Evolutionary conservation across 2,329 filamentous ascomycete species (phyloP).

Genomic region (Curvularia sp.): DNA sequence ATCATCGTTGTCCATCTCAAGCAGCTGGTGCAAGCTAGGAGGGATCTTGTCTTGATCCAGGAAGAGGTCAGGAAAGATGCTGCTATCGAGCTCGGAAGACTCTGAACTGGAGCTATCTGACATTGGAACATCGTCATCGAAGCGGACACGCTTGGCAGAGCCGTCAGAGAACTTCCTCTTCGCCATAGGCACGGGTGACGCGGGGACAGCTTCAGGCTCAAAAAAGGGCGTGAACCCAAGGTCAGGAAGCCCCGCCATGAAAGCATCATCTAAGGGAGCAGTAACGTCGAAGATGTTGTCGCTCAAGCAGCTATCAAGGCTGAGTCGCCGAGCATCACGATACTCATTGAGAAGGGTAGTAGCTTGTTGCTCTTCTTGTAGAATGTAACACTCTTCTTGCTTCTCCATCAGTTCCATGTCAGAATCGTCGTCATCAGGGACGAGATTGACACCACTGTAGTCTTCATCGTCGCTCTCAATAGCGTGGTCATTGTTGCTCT

Average conservation of each 20-base stretch:
- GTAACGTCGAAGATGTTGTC: conserved; percentile 46
- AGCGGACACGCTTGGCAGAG: conserved; percentile 72
- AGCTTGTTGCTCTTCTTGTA: conserved; percentile 51
- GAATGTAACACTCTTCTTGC: conserved; percentile 79
- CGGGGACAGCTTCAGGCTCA: conserved; percentile 52
- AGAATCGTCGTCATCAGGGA: conserved; percentile 76
- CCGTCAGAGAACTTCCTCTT: conserved; percentile 50
- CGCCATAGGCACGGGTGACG: conserved; percentile 48
- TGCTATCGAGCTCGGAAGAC: conserved; percentile 64
- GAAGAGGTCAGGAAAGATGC: conserved; percentile 80
- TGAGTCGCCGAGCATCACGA: conserved; percentile 45
- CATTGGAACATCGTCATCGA: conserved; percentile 68
- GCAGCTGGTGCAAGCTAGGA: conserved; percentile 74
- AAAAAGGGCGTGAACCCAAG: conserved; percentile 48
- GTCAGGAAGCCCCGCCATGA: conserved; percentile 38
- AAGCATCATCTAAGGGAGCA: conserved; percentile 36
- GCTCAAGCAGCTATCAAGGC: conserved; percentile 45
- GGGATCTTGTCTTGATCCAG: conserved; percentile 77
- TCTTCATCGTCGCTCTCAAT: conserved; percentile 57
- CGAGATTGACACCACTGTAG: conserved; percentile 77
- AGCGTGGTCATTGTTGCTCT: conserved; percentile 44
- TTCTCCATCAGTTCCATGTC: conserved; percentile 80
- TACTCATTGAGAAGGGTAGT: conserved; percentile 42
- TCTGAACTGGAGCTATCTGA: conserved; percentile 64
- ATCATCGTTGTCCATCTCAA: conserved; percentile 63